These are phyloP conservation scores for Lodderomyces beijingensis DNA, from an alignment of 1,139 yeast genomes.

Conservation along the genomic window DNA sequence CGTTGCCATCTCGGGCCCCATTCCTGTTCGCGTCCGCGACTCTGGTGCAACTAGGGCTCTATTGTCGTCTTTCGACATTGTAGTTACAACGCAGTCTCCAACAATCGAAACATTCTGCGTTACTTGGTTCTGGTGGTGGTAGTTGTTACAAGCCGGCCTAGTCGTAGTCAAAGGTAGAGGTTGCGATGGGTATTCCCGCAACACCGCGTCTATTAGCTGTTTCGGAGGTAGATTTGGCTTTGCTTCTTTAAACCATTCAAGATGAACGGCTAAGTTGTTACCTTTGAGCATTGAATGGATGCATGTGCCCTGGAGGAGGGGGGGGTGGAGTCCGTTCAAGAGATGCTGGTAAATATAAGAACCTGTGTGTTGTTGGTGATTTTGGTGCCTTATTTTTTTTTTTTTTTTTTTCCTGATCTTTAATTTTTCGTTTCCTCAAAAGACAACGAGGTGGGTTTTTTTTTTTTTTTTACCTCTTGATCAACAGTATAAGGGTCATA, in stretches of 20 bases:
- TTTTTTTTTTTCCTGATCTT: no score
- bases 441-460: no score
- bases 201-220: slow-evolving; percentile 7
- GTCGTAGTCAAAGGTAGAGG: slow-evolving; percentile 2
- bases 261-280: slow-evolving; percentile 12
- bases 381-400: no score
- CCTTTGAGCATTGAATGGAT: slow-evolving; percentile 7
- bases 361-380: no score
- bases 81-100: slow-evolving; percentile 3
- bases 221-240: slow-evolving; percentile 12
- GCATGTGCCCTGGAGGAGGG: slow-evolving; percentile 1
- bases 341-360: no score
- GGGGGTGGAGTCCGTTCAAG: neutral
- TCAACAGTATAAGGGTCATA: no score
- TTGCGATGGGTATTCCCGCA: slow-evolving; percentile 15
- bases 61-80: slow-evolving; percentile 1
- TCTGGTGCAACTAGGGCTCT: no score
- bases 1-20: no score
- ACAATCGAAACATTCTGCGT: slow-evolving; percentile 1
- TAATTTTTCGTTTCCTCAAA: no score
- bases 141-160: slow-evolving; percentile 1
- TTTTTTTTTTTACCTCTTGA: no score
- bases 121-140: neutral
- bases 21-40: no score
- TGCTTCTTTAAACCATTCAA: slow-evolving; percentile 13